Evolutionary conservation across 1,284 basidiomycete species (phyloP), one percentile per base, ranked within the genome.

Genomic region (Papiliotrema nemorosa): DNA sequence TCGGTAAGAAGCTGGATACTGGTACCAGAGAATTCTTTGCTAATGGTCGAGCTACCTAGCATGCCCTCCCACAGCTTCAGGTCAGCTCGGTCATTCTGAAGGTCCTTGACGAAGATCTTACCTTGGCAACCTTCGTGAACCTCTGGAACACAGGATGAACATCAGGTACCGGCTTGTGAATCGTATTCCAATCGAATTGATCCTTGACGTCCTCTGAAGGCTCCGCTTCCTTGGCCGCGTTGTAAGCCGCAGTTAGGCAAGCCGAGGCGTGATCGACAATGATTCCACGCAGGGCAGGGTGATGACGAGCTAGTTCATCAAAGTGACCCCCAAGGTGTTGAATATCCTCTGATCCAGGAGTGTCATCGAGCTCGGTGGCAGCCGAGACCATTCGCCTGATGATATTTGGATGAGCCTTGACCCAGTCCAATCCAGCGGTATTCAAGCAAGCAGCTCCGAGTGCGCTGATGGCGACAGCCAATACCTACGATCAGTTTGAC

Each of bases 391-490:
- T 83, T 44, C 84, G 82, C 7, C 84, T 84, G 59, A 98, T 87
- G 54, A 97, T 84, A 48, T 80, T 82, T 1, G 88, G 86, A 41
- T 86, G 84, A 10, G 81, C 81, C 14, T 84, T 76, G 36, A 97
- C 82, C 63, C 90, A 87, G 34, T 88, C 82, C 61, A 96, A 84
- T 2, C 96, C 96, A 3, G 82, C 78, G 60, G 90, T 85, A 67
- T 99, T 99, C 49, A 99, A 81, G 70, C 94, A 98, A 38, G 98
- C 79, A 0, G 96, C 96, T 31, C 94, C 93, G 48, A 98, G 84
- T n/a, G 92, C 94, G 63, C 94, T 94, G 0, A 93, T 89, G 49
- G 97, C 84, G 0, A 92, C 84, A 77, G 88, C 86, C 46, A 98
- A 84, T 47, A 97, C 87, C 84, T 93, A 62, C 14, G 3, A 39